Evolutionary conservation across 352 stramenopile genomes (phyloP), one percentile per base, ranked within the genome.

Genomic region (Phytophthora rubi): DNA sequence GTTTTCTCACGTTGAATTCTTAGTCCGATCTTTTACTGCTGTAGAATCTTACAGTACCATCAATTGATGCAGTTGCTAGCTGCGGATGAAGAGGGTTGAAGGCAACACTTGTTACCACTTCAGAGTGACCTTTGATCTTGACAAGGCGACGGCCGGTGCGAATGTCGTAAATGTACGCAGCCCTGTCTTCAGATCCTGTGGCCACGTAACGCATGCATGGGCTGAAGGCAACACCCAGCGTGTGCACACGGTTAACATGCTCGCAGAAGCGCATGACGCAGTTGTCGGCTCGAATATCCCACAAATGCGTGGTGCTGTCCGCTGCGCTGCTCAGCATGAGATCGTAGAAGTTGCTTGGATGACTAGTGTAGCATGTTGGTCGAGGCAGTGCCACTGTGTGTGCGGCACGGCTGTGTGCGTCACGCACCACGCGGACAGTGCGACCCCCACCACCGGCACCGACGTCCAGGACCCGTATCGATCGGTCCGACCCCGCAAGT

Each of bases 201-300:
- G 90, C 89, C 21, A 97, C 76, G 69, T 96, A 97, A 16, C 92
- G 87, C 88, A 97, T 95, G 76, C 92, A 97, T 3, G 91, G 92
- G 53, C 86, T 96, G 64, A 97, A 97, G 13, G 84, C 79, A 35
- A 85, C 68, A 6, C 85, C 85, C 2, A 97, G 57, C 5, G 71
- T 64, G 30, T 97, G 89, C 15, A 94, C 85, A 56, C 88, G 86
- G 74, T 97, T 97, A 16, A 88, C 70, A 67, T 97, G 91, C 60
- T 95, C 86, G 35, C 75, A 70, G 53, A 97, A 95, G 49, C 80
- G 86, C 81, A 95, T 91, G 58, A 95, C 85, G 65, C 86, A 93
- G 42, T 95, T 93, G 69, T 93, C 83, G 26, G 86, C 83, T 62
- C 91, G 85, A 53, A 97, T 85, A 70, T 97, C 90, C 90, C 91